phyloP scores from a whole-genome alignment of 176 grass and related monocot genomes.

The Leersia perrieri region DNA sequence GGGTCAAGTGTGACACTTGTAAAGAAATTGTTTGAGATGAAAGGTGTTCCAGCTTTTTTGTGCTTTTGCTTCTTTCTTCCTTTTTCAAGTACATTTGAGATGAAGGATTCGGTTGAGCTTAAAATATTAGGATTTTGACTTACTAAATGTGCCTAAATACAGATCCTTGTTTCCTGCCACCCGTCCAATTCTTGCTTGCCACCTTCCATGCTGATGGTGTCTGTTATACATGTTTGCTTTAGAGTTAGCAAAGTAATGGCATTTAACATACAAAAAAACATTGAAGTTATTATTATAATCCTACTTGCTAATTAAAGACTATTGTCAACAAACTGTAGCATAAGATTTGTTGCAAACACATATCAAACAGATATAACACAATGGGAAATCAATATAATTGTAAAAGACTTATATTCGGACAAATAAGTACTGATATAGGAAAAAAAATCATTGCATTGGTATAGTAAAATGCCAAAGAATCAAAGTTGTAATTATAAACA shows the following conservation, averaged over 20 bases:
- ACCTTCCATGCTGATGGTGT: slow-evolving; percentile 85
- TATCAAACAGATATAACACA: background rate
- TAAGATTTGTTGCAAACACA: background rate
- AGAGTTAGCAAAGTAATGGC: background rate
- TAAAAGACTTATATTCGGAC: background rate
- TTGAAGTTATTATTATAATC: background rate
- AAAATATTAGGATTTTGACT: slow-evolving; percentile 27
- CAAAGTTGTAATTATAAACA: too few species aligned
- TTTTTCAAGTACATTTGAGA: background rate
- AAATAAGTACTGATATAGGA: too few species aligned
- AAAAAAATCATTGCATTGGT: too few species aligned
- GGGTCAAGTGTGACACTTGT: background rate
- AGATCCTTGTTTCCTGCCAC: slow-evolving; percentile 88
- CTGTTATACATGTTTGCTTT: slow-evolving; percentile 17
- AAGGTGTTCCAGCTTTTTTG: background rate
- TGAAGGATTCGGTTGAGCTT: background rate
- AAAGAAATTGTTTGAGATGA: background rate
- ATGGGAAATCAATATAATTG: background rate
- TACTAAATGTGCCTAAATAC: slow-evolving; percentile 80
- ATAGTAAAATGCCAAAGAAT: too few species aligned
- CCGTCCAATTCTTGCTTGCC: slow-evolving; percentile 83
- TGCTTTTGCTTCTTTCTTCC: background rate
- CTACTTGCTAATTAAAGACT: background rate
- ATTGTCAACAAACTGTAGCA: background rate
- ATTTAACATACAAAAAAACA: background rate